Evolutionary conservation across 2,329 filamentous ascomycete species (phyloP), one percentile per base, ranked within the genome.

Genomic region (Nannizziopsis barbatae): DNA sequence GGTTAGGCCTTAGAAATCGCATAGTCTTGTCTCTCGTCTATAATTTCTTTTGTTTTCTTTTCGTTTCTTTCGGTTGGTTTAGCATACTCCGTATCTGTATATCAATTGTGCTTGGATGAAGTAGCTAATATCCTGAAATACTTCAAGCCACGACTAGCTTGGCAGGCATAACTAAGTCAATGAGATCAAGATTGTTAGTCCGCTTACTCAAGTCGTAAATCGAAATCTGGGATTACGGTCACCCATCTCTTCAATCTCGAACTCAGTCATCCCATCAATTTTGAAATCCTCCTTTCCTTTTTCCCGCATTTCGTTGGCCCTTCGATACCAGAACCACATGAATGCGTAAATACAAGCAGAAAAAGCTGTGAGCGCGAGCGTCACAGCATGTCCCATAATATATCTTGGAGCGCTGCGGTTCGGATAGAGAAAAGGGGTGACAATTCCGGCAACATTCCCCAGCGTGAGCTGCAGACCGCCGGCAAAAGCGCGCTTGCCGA

Each of bases 401-500:
- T 77, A 83, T n/a, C 76, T 71, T 1, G 79, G 79, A 0, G 62
- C 70, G 42, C 80, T 75, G 7, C 56, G 50, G 9, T 58, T 66
- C 32, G 60, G 62, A 52, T 71, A 71, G 9, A 71, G 53, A 56
- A 86, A 87, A 0, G 81, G 77, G 2, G 81, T 75, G 79, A 86
- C 82, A 54, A 88, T 82, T 2, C 84, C 84, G 9, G 79, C 75
- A 12, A 73, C 71, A 54, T 88, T 88, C 2, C 83, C 83, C 45
- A 81, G 74, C 0, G 78, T 84, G 32, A 87, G 68, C 60, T 87
- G 83, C 60, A 87, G 60, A 0, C 81, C 84, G 1, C 77, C 84
- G 0, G 81, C 82, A 0, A 81, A 83, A 0, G 83, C 83, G 30
- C 84, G 72, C 63, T 88, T 89, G 8, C 83, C 84, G 55, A 87